phyloP scores from a whole-genome alignment of 306 rosid species.

The Vicia sativa region DNA sequence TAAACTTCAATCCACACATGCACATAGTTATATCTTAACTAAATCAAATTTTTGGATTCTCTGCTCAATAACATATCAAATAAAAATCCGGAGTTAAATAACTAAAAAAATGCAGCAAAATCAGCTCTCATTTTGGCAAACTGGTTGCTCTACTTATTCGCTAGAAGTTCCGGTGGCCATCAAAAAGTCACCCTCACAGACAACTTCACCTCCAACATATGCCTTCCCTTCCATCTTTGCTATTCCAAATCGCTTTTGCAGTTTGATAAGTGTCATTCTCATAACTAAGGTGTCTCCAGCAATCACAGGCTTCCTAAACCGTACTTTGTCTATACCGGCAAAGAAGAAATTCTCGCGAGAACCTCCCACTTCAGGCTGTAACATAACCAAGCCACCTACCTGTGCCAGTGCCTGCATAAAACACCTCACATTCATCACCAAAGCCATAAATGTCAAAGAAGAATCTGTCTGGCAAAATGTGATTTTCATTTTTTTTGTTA shows the following conservation, averaged over 20 bases:
- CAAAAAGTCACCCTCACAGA: constrained; percentile 81
- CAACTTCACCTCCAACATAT: constrained; percentile 81
- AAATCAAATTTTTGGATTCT: not conserved
- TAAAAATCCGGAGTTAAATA: not conserved
- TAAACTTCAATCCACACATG: constrained; percentile 7
- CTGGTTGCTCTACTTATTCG: constrained; percentile 31
- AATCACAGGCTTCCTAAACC: constrained; percentile 82
- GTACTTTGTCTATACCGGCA: constrained; percentile 83
- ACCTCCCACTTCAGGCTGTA: constrained; percentile 83
- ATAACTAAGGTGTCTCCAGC: constrained; percentile 89
- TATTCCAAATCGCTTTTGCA: constrained; percentile 77
- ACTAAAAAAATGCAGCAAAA: constrained; percentile 35
- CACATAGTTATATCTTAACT: not conserved
- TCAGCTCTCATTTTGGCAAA: not conserved
- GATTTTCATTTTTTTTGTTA: too few species aligned
- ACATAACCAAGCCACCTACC: constrained; percentile 85
- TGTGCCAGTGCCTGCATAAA: constrained; percentile 80
- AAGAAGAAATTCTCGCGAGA: constrained; percentile 79
- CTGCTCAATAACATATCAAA: not conserved
- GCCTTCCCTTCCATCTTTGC: constrained; percentile 94
- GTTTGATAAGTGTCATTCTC: constrained; percentile 76
- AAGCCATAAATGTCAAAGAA: not conserved
- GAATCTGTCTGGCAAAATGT: too few species aligned
- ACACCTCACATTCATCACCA: constrained; percentile 20
- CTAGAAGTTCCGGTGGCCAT: constrained; percentile 66